Conservation (phyloP, 257 asterid species). For the Solanum bulbocastanum region DNA sequence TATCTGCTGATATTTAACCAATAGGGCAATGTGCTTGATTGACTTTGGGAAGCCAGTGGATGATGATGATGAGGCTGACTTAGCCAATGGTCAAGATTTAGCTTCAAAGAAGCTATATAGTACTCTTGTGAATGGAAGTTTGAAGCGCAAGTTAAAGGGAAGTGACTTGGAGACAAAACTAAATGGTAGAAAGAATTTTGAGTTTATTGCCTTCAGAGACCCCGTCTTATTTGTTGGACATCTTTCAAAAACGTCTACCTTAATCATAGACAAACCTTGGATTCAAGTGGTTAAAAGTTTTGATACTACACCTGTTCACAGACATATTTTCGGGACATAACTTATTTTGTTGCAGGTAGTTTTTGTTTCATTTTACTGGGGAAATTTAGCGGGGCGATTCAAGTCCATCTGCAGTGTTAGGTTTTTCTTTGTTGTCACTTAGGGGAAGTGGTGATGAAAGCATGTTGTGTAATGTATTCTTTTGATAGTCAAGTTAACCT, state of each 20-base stretch:
- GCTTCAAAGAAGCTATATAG: conserved; percentile 23
- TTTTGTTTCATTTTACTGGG: conserved; percentile 5
- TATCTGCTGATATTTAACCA: not conserved
- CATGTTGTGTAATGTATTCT: conserved; percentile 62
- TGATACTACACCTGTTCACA: conserved; percentile 83
- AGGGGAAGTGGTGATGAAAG: conserved; percentile 6
- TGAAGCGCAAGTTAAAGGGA: conserved; percentile 49
- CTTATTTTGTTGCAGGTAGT: not conserved
- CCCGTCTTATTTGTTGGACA: conserved; percentile 89
- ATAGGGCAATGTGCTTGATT: conserved; percentile 80
- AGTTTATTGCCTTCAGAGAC: conserved; percentile 48
- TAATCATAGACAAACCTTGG: conserved; percentile 96
- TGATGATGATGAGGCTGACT: conserved; percentile 33
- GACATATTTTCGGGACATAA: conserved; percentile 81
- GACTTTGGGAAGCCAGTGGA: conserved; percentile 79
- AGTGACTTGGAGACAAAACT: conserved; percentile 39
- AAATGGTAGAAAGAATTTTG: conserved; percentile 51
- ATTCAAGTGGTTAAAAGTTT: conserved; percentile 52
- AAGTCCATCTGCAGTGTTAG: conserved; percentile 19
- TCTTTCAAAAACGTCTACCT: conserved; percentile 65
- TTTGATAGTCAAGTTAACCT: conserved; percentile 15
- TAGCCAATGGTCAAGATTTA: conserved; percentile 27
- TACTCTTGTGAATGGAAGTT: conserved; percentile 25
- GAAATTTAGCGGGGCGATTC: conserved; percentile 21
- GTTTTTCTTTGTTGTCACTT: conserved; percentile 2